Evolutionary conservation across 495 filamentous ascomycete species (phyloP).

Genomic region (Lepraria neglecta): DNA sequence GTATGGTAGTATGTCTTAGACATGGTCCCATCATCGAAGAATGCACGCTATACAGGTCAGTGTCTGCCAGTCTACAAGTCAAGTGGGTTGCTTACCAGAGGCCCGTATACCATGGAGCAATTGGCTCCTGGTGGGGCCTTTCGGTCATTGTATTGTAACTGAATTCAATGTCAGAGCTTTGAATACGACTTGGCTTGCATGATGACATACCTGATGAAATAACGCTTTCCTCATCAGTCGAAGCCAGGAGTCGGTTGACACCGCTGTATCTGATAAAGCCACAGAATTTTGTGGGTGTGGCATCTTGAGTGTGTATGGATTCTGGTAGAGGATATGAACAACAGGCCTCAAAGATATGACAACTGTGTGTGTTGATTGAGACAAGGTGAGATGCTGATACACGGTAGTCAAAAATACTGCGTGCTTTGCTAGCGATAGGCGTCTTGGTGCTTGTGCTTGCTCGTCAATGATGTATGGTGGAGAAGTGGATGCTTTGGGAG

Average conservation of each 20-base stretch:
- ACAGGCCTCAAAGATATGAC: no score
- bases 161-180: neutral
- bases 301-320: neutral
- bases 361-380: no score
- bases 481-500: no score
- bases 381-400: no score
- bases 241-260: neutral
- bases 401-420: no score
- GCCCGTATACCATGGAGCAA: constrained; percentile 11
- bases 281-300: no score
- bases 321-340: neutral
- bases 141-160: neutral
- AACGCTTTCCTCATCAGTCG: neutral
- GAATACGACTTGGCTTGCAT: neutral
- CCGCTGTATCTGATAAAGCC: no score
- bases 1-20: constrained; percentile 2
- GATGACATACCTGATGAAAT: neutral
- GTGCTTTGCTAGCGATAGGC: no score
- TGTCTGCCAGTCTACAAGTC: neutral
- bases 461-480: no score
- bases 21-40: neutral
- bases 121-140: neutral
- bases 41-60: constrained; percentile 9
- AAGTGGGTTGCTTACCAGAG: neutral
- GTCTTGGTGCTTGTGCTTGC: no score